Base-by-base conservation (phyloP, 2,329 filamentous ascomycete genomes). In the Fusarium nematophilum region DNA sequence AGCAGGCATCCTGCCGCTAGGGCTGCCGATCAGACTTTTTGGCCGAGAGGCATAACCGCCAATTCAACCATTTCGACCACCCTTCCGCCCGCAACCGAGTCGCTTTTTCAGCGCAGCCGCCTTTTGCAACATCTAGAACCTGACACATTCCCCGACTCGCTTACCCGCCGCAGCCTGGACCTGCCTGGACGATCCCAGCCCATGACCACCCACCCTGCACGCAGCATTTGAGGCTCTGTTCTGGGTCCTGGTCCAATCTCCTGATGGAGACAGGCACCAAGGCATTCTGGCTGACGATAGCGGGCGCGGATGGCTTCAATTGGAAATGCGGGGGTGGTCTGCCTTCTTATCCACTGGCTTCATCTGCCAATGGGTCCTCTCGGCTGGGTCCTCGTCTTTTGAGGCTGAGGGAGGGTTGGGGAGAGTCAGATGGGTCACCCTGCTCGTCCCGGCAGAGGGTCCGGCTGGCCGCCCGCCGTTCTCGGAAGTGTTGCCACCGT, bases 351-450 rank as follows among this genome's bases (percentile, higher is more conserved):
- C 23, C 17, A 26, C 43, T 39, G 25, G 25, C 8, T n/a, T 18
- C 34, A 10, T 27, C 18, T n/a, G 25, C 45, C 14, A 11, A 62
- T 48, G 30, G 43, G 17, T 30, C 44, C 36, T 34, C 44, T 43
- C 48, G 29, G 25, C 37, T 29, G 31, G 34, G 34, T 49, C 37
- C 47, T 58, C 56, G 60, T 47, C 57, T 47, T 25, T 31, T 49
- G 54, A 61, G 46, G 60, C 53, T 59, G 49, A 63, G 17, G 44
- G 54, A 37, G 13, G 25, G 26, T 54, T 42, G 44, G 27, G 38
- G 48, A 52, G 62, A 65, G 56, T 65, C 55, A 66, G 59, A 61
- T n/a, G n/a, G n/a, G n/a, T n/a, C n/a, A n/a, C n/a, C n/a, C n/a
- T 40, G 48, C 9, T 38, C 39, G 36, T 15, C 40, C 17, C 11